Evolutionary conservation across 1,284 basidiomycete genomes (phyloP), one percentile per base, ranked within the genome.

Genomic region (Ganoderma lucidum): DNA sequence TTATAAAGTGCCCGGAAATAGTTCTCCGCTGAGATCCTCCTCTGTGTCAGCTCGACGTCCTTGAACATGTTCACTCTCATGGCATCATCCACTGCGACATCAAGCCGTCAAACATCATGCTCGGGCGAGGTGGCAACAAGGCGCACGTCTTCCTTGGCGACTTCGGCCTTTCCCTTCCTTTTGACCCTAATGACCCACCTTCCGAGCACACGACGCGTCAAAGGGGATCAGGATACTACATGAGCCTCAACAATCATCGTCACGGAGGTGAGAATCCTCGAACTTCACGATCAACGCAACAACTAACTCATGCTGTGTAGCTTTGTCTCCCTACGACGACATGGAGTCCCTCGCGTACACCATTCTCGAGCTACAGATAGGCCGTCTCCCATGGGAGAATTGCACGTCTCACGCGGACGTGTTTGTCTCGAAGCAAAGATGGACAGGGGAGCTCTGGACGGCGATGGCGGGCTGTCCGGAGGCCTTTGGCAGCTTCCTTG

Each of bases 1-100:
- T 51, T 51, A 1, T 19, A 3, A 51, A 6, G 23, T 23, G 10
- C 48, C 10, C 9, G 48, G n/a, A 4, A 6, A 51, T 51, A 23
- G 23, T 12, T n/a, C 48, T 28, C 48, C 48, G n/a, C 48, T 51
- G 48, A 51, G n/a, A 10, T 12, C n/a, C n/a, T 8, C 9, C 48
- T 51, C 5, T 12, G 17, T 28, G 23, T 10, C 8, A 51, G 48
- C 48, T 51, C 23, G 48, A 51, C 48, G n/a, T 51, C 48, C 48
- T 51, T 28, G 48, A 51, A 19, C n/a, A 51, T 28, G 9, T 51
- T 30, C 42, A 55, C 41, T 58, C 15, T 28, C 6, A 28, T 6
- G 62, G 62, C 32, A 32, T 63, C n/a, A 37, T 63, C 17, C 44
- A 32, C 62, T 63, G 62, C 62, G 62, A 51, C 32, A 37, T 30